These are phyloP conservation scores for Lathyrus aphaca DNA, from an alignment of 306 rosid genomes.

Conservation along the genomic window DNA sequence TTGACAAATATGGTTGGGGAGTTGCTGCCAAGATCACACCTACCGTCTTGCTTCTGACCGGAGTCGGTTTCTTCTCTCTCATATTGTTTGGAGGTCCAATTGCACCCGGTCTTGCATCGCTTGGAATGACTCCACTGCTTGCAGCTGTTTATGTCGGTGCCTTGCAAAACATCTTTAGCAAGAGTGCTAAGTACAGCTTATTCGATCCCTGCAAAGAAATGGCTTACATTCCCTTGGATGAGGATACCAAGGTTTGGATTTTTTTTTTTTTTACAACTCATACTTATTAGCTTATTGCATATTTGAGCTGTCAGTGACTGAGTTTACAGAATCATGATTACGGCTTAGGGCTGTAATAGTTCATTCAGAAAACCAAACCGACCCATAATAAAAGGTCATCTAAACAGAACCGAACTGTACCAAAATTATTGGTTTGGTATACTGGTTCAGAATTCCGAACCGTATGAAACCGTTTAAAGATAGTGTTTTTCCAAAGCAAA, in stretches of 20 bases:
- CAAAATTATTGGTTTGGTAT: too few relatives aligned
- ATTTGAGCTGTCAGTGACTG: background rate
- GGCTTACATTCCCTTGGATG: constrained; percentile 99
- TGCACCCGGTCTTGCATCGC: constrained; percentile 62
- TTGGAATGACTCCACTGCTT: constrained; percentile 94
- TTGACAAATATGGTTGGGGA: constrained; percentile 94
- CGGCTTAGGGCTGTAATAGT: too few relatives aligned
- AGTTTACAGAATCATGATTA: background rate
- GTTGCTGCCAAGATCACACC: constrained; percentile 94
- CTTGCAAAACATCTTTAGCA: constrained; percentile 96
- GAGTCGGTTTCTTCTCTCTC: constrained; percentile 89
- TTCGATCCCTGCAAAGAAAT: constrained; percentile 99
- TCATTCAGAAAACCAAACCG: too few relatives aligned
- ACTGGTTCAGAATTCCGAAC: too few relatives aligned
- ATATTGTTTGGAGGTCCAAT: constrained; percentile 77
- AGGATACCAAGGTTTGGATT: constrained; percentile 84
- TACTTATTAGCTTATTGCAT: background rate
- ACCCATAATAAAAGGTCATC: too few relatives aligned
- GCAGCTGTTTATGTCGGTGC: constrained; percentile 99
- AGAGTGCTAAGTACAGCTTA: constrained; percentile 98
- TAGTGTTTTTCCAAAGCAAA: too few relatives aligned
- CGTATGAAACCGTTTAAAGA: too few relatives aligned
- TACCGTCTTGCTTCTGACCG: constrained; percentile 82
- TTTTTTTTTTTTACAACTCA: constrained; percentile 16
- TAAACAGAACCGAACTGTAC: too few relatives aligned